phyloP scores from a whole-genome alignment of 169 alveolate genomes.

The Perkinsus olseni region DNA sequence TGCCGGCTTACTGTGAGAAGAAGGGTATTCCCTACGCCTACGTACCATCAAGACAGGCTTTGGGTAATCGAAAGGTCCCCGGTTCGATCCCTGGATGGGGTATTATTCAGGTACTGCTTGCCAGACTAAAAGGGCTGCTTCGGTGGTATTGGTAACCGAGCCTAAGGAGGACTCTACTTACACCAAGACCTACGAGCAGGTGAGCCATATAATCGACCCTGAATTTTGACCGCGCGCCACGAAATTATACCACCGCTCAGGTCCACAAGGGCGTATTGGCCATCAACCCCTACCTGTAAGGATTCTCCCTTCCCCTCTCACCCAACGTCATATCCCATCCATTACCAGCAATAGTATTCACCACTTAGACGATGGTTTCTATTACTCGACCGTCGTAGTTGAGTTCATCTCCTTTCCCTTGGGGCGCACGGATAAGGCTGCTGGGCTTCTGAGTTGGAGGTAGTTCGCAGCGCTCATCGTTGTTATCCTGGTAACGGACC shows the following conservation, averaged over 20 bases:
- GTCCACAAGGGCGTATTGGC: not conserved
- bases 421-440: not conserved
- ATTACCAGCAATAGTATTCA: not conserved
- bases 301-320: not conserved
- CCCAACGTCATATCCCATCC: not conserved
- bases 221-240: not conserved
- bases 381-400: not conserved
- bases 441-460: too few relatives aligned
- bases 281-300: not conserved
- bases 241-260: not conserved
- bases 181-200: not conserved
- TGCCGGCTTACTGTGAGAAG: conserved; percentile 90
- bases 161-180: conserved; percentile 42
- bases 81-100: not conserved
- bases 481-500: too few relatives aligned
- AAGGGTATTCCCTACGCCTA: conserved; percentile 80
- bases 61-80: conserved; percentile 54
- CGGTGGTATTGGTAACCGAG: conserved; percentile 70
- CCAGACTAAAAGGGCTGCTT: conserved; percentile 87
- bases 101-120: conserved; percentile 47
- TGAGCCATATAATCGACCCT: too few relatives aligned
- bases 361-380: not conserved
- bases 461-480: too few relatives aligned
- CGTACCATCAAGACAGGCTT: conserved; percentile 74
- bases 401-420: not conserved